phyloP scores from a whole-genome alignment of 352 stramenopile genomes.

The Thalassiosira sp. region DNA sequence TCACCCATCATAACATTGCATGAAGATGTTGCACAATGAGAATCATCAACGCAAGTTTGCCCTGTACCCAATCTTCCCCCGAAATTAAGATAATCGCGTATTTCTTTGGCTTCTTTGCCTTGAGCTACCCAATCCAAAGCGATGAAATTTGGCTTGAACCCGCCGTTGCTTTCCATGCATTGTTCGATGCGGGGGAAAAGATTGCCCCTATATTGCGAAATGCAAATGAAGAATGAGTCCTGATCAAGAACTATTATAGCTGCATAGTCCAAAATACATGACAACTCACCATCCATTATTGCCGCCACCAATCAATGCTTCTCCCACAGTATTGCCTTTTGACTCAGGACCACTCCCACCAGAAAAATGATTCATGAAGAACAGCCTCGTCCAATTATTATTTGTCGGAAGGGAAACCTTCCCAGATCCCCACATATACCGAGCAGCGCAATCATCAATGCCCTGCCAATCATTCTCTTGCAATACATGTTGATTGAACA shows the following conservation, averaged over 20 bases:
- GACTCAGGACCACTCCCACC: constrained; percentile 13
- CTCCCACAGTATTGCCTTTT: neutral
- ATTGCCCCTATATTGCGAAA: constrained; percentile 17
- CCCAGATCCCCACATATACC: constrained; percentile 17
- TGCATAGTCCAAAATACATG: too few species aligned
- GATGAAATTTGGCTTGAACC: constrained; percentile 38
- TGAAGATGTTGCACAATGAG: constrained; percentile 26
- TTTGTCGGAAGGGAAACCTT: constrained; percentile 26
- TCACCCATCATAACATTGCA: constrained; percentile 17
- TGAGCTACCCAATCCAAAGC: constrained; percentile 37
- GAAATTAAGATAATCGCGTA: constrained; percentile 28
- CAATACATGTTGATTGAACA: constrained; percentile 20
- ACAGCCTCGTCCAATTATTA: constrained; percentile 27
- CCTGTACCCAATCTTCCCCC: constrained; percentile 23
- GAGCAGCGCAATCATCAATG: constrained; percentile 15
- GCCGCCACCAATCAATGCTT: constrained; percentile 24
- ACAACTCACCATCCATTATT: constrained; percentile 44
- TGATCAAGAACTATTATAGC: too few species aligned
- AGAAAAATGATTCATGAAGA: constrained; percentile 45
- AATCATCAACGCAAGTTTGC: constrained; percentile 15
- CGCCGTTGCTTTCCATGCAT: constrained; percentile 33
- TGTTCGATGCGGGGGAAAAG: constrained; percentile 26
- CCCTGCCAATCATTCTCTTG: constrained; percentile 39
- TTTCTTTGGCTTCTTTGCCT: constrained; percentile 10
- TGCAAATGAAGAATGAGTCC: too few species aligned